These are phyloP conservation scores for Cryptosporidium felis DNA, from an alignment of 169 alveolate species.

Conservation along the genomic window DNA sequence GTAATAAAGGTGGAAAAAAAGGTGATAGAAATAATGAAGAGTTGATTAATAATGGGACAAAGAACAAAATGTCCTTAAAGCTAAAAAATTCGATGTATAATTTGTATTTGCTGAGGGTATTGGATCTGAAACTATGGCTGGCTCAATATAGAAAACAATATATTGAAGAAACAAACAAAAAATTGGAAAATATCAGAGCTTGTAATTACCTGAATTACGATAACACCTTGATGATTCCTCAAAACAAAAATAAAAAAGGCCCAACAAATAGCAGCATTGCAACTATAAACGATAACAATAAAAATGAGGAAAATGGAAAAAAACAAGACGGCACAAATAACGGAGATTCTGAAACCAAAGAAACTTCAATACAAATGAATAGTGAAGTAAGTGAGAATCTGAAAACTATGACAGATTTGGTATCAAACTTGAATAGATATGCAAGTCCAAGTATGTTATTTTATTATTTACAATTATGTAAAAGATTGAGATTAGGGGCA, in stretches of 20 bases:
- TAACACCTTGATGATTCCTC: not conserved
- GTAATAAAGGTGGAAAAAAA: not conserved
- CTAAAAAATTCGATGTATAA: conserved; percentile 33
- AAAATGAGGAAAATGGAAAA: not conserved
- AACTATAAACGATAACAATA: not conserved
- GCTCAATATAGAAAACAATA: conserved; percentile 54
- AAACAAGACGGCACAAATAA: too few species aligned
- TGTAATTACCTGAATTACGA: conserved; percentile 36
- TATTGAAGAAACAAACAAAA: conserved; percentile 48
- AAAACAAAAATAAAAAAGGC: not conserved
- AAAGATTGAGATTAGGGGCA: conserved; percentile 38
- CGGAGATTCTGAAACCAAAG: not conserved
- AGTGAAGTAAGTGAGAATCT: conserved; percentile 23
- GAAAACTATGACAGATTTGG: conserved; percentile 15
- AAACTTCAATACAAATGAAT: not conserved
- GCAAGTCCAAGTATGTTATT: conserved; percentile 71
- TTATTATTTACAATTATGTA: conserved; percentile 60
- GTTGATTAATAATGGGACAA: not conserved
- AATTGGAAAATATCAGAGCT: conserved; percentile 1
- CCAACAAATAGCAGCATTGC: not conserved
- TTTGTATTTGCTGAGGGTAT: conserved; percentile 44
- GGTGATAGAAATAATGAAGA: not conserved
- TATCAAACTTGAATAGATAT: conserved; percentile 61
- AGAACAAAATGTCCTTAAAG: conserved; percentile 24
- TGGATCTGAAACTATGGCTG: conserved; percentile 49